These are phyloP conservation scores for Apium graveolens DNA, from an alignment of 129 eudicot species.

Conservation along the genomic window DNA sequence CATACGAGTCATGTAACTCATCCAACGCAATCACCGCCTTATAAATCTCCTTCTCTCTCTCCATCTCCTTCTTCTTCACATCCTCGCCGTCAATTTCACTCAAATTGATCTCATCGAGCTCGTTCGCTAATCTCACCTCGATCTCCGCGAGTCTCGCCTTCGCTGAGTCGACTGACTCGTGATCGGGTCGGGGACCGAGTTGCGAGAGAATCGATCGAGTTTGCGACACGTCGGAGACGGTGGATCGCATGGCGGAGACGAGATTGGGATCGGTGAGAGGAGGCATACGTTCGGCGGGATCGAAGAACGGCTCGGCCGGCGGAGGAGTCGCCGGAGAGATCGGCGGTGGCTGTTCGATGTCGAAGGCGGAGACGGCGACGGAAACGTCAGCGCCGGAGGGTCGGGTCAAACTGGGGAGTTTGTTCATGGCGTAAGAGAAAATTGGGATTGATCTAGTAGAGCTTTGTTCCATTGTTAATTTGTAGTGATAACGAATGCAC, in stretches of 20 bases:
- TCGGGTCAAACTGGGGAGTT: conserved; percentile 33
- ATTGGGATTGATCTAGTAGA: conserved; percentile 63
- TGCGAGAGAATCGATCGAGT: conserved; percentile 55
- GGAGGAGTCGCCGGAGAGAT: conserved; percentile 2
- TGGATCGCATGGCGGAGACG: conserved; percentile 51
- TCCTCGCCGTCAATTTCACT: not conserved
- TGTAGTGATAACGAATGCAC: conserved; percentile 4
- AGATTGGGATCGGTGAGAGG: conserved; percentile 52
- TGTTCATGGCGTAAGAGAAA: conserved; percentile 67
- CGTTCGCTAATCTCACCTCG: conserved; percentile 25
- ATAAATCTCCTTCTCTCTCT: conserved; percentile 36
- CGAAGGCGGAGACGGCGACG: conserved; percentile 26
- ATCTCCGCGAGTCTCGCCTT: conserved; percentile 51
- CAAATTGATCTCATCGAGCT: conserved; percentile 47
- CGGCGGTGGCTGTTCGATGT: conserved; percentile 48
- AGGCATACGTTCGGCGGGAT: conserved; percentile 61
- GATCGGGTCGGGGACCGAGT: conserved; percentile 77
- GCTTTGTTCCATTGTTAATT: conserved; percentile 49
- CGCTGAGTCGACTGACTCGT: conserved; percentile 71
- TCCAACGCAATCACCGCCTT: conserved; percentile 61
- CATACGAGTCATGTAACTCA: conserved; percentile 70
- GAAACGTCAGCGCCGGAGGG: conserved; percentile 31
- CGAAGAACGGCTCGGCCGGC: conserved; percentile 43
- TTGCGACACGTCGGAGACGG: conserved; percentile 61
- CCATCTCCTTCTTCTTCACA: conserved; percentile 4